phyloP scores from a whole-genome alignment of 768 basidiomycete genomes.

The Paxillus ammoniavirescens region DNA sequence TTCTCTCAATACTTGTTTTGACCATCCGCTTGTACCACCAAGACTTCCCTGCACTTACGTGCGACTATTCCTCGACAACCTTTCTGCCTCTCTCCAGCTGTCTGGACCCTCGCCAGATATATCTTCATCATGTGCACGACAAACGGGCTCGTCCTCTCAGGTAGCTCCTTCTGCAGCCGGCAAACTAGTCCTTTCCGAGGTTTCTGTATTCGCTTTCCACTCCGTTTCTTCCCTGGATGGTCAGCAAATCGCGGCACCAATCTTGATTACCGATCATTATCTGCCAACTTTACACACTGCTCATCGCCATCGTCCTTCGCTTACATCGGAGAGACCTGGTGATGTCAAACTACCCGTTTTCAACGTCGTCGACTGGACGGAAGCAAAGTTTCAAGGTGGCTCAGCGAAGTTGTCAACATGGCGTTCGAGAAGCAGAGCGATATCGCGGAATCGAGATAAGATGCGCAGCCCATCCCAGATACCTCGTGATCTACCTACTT shows the following conservation, averaged over 20 bases:
- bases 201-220: constrained; percentile 58
- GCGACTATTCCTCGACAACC: constrained; percentile 49
- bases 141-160: not conserved
- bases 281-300: constrained; percentile 57
- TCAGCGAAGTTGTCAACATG: constrained; percentile 62
- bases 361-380: constrained; percentile 63
- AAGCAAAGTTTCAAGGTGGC: constrained; percentile 33
- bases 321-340: constrained; percentile 18
- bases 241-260: constrained; percentile 49
- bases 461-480: constrained; percentile 17
- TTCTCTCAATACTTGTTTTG: constrained; percentile 45
- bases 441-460: constrained; percentile 15
- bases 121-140: not conserved
- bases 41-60: constrained; percentile 46
- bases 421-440: constrained; percentile 45
- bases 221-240: constrained; percentile 16
- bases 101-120: constrained; percentile 5
- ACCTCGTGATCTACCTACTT: constrained; percentile 14
- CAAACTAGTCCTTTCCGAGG: constrained; percentile 37
- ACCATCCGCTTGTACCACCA: constrained; percentile 60
- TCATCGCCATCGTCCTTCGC: constrained; percentile 42
- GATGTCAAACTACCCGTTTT: constrained; percentile 49
- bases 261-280: constrained; percentile 73
- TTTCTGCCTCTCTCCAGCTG: constrained; percentile 19
- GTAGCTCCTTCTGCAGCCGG: constrained; percentile 8